Conservation (phyloP, 2,329 filamentous ascomycete genomes). For the Venturia carpophila region DNA sequence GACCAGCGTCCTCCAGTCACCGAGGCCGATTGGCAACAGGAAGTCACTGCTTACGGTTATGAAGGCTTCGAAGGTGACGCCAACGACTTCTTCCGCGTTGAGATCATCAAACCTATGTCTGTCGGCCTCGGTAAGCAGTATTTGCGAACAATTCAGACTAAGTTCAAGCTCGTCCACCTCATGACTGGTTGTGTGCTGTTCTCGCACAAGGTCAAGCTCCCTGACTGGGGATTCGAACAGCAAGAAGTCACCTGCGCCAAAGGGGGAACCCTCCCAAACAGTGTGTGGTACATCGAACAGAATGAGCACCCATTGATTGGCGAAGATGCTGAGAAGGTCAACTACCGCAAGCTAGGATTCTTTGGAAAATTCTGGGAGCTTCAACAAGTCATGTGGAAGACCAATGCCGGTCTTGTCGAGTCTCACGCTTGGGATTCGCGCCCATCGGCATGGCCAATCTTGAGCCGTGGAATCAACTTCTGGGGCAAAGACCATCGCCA, state of each 20-base stretch:
- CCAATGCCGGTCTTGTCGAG: slow-evolving; percentile 91
- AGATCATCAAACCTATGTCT: slow-evolving; percentile 88
- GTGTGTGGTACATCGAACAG: slow-evolving; percentile 90
- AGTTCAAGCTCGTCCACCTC: slow-evolving; percentile 88
- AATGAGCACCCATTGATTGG: slow-evolving; percentile 77
- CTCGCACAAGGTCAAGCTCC: slow-evolving; percentile 98
- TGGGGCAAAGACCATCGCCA: slow-evolving; percentile 93
- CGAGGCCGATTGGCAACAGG: slow-evolving; percentile 70
- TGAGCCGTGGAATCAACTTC: slow-evolving; percentile 96
- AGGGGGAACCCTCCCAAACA: slow-evolving; percentile 88
- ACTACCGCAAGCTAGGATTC: slow-evolving; percentile 91
- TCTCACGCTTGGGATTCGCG: slow-evolving; percentile 98
- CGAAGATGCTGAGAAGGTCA: slow-evolving; percentile 78
- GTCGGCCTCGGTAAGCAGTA: slow-evolving; percentile 74
- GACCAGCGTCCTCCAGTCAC: slow-evolving; percentile 59
- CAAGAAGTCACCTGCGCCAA: slow-evolving; percentile 98
- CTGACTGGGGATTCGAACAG: slow-evolving; percentile 95
- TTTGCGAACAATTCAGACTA: slow-evolving; percentile 87
- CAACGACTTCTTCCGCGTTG: slow-evolving; percentile 89
- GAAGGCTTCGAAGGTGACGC: slow-evolving; percentile 95
- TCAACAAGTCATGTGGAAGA: slow-evolving; percentile 97
- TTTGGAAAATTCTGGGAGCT: slow-evolving; percentile 97
- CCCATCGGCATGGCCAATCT: slow-evolving; percentile 83
- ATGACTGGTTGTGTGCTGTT: slow-evolving; percentile 97
- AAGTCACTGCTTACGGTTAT: slow-evolving; percentile 94